Percentiles rank a stretch among this genome's conserved stretches.
Evolutionary conservation across 306 rosid genomes (phyloP).

Genomic region (Senna tora): DNA sequence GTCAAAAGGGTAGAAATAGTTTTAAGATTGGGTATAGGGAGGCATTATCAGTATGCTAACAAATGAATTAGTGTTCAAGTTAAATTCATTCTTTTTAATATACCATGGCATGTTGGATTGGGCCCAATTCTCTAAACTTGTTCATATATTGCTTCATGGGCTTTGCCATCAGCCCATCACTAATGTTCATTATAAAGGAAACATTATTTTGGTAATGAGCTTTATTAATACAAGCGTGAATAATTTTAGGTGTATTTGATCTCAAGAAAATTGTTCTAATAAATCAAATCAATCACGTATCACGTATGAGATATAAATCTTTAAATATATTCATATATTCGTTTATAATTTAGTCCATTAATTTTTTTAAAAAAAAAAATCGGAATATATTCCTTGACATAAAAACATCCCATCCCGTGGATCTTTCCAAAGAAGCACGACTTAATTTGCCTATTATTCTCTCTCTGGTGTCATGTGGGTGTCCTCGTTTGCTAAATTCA

Average conservation of each 20-base stretch:
- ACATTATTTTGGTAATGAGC: constrained; percentile 9
- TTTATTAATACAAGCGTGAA: background rate
- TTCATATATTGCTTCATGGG: constrained; percentile 23
- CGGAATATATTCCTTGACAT: too few relatives aligned
- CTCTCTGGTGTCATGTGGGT: background rate
- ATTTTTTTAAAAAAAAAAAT: too few relatives aligned
- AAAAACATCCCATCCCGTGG: too few relatives aligned
- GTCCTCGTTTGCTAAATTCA: background rate
- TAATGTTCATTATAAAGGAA: constrained; percentile 24
- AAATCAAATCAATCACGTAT: too few relatives aligned
- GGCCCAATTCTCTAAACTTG: constrained; percentile 21
- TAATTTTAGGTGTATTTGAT: too few relatives aligned
- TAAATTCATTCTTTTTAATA: background rate
- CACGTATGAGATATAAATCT: too few relatives aligned
- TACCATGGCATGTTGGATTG: background rate
- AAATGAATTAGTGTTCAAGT: background rate
- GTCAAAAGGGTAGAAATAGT: constrained; percentile 45
- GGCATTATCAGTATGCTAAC: constrained; percentile 48
- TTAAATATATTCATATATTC: too few relatives aligned
- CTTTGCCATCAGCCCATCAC: constrained; percentile 3
- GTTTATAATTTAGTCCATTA: too few relatives aligned
- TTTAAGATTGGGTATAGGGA: constrained; percentile 67
- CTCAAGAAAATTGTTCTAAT: too few relatives aligned
- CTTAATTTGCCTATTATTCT: background rate
- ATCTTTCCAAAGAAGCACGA: too few relatives aligned